These are phyloP conservation scores for Fusarium succisae DNA, from an alignment of 2,329 filamentous ascomycete genomes.

Conservation along the genomic window DNA sequence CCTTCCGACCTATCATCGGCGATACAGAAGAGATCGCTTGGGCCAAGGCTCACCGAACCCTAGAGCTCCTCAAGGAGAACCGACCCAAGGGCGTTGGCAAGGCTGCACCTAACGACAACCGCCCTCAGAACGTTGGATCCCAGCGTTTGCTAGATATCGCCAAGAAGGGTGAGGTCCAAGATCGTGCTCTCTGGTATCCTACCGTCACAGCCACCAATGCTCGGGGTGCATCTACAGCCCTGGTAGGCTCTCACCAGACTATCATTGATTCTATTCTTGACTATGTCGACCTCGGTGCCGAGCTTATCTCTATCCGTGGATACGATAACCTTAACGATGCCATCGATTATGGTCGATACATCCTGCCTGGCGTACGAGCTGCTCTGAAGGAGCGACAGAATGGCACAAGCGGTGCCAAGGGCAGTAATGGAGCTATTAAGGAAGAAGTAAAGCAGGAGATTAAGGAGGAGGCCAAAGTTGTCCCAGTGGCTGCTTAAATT, in stretches of 20 bases:
- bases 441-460: not conserved
- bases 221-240: conserved; percentile 65
- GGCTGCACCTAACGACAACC: conserved; percentile 16
- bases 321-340: conserved; percentile 70
- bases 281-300: conserved; percentile 65
- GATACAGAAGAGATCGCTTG: conserved; percentile 71
- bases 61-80: conserved; percentile 60
- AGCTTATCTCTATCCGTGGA: conserved; percentile 68
- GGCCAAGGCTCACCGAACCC: conserved; percentile 66
- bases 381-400: conserved; percentile 45
- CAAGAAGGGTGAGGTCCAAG: conserved; percentile 64
- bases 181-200: conserved; percentile 70
- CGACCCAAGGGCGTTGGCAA: conserved; percentile 48
- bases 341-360: conserved; percentile 66
- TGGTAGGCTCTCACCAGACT: conserved; percentile 64
- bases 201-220: conserved; percentile 70
- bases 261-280: conserved; percentile 64
- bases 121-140: conserved; percentile 67
- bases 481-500: not conserved
- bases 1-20: conserved; percentile 68
- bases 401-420: conserved; percentile 15
- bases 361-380: conserved; percentile 60
- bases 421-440: not conserved
- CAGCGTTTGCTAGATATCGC: conserved; percentile 68
- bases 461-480: not conserved